phyloP scores from a whole-genome alignment of 805 yeast genomes.

The Saitoella complicata region DNA sequence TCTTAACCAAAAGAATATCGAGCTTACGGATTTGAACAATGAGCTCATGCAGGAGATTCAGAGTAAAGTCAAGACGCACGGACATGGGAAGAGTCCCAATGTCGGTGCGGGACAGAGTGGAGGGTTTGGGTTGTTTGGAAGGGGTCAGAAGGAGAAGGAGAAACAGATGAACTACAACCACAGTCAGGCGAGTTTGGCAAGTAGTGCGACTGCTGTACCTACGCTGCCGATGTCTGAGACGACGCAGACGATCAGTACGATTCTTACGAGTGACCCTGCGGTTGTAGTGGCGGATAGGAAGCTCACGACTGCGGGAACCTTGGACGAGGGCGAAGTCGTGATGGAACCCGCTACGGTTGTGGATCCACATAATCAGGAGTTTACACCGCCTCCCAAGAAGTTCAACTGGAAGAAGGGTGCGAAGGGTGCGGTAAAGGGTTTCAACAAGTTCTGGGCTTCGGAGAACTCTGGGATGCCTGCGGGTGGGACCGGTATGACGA shows the following conservation, averaged over 20 bases:
- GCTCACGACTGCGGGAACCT: too few species aligned
- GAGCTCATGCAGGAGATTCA: slow-evolving; percentile 21
- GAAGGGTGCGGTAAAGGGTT: slow-evolving; percentile 18
- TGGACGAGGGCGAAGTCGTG: neutral
- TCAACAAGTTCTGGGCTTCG: slow-evolving; percentile 17
- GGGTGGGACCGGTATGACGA: slow-evolving; percentile 9
- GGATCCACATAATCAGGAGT: slow-evolving; percentile 14
- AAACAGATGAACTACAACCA: too few species aligned
- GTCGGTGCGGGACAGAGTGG: too few species aligned
- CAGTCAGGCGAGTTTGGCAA: too few species aligned
- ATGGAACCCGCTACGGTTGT: slow-evolving; percentile 14
- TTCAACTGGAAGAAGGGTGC: slow-evolving; percentile 23
- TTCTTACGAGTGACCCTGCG: neutral
- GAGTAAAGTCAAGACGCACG: neutral
- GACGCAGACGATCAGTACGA: neutral
- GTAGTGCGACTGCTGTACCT: too few species aligned
- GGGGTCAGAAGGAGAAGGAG: too few species aligned
- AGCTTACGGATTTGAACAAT: slow-evolving; percentile 23
- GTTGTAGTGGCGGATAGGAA: neutral
- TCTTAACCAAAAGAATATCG: slow-evolving; percentile 21
- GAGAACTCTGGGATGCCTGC: neutral
- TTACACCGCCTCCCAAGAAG: slow-evolving; percentile 8
- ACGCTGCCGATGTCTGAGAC: too few species aligned
- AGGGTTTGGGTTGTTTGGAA: too few species aligned
- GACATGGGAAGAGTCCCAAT: too few species aligned